Percentiles rank a stretch among this genome's conserved stretches.
phyloP scores from a whole-genome alignment of 2,329 filamentous ascomycete genomes.

The Sarocladium kiliense region DNA sequence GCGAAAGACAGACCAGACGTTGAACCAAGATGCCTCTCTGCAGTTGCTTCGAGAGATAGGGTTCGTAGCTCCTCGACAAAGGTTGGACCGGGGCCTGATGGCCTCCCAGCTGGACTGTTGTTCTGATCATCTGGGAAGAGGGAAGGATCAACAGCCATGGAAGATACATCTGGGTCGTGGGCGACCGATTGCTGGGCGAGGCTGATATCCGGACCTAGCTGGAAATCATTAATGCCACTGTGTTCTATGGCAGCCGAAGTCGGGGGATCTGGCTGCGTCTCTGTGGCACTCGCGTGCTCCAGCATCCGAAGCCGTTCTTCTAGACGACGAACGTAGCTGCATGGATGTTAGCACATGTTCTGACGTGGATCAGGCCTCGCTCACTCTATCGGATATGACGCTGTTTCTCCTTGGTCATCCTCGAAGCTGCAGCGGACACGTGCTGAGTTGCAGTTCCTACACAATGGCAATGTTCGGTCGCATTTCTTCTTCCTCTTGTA shows the following conservation, averaged over 20 bases:
- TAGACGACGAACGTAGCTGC: slow-evolving; percentile 27
- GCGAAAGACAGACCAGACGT: slow-evolving; percentile 40
- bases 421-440: slow-evolving; percentile 34
- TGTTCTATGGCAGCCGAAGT: not conserved
- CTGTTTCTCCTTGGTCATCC: slow-evolving; percentile 31
- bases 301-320: slow-evolving; percentile 20
- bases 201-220: not conserved
- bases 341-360: not conserved
- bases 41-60: slow-evolving; percentile 36
- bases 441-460: slow-evolving; percentile 31
- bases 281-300: slow-evolving; percentile 13
- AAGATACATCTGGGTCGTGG: not conserved
- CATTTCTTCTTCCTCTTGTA: slow-evolving; percentile 38
- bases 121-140: not conserved
- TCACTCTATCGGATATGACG: slow-evolving; percentile 34
- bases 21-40: slow-evolving; percentile 37
- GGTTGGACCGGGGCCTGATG: slow-evolving; percentile 11
- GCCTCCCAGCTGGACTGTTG: not conserved
- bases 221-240: slow-evolving; percentile 9
- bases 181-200: not conserved
- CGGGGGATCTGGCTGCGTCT: not conserved
- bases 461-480: slow-evolving; percentile 31
- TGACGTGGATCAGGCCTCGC: slow-evolving; percentile 10
- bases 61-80: slow-evolving; percentile 29
- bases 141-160: not conserved